Percentiles rank a stretch among this genome's conserved stretches.
Evolutionary conservation across 345 rosid species (phyloP).

Genomic region (Mangifera indica): DNA sequence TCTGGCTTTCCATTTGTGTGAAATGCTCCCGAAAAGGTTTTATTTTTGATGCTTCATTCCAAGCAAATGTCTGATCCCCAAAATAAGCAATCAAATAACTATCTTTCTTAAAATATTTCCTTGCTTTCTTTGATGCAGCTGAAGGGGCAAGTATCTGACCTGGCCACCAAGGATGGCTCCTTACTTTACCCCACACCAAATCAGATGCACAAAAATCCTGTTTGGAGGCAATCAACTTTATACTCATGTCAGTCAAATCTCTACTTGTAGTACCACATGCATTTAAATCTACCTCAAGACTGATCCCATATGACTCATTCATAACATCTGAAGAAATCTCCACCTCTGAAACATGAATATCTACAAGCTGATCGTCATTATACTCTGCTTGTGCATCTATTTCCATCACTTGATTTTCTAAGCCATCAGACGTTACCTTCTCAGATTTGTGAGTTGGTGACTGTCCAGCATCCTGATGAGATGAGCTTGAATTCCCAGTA

Average conservation of each 20-base stretch:
- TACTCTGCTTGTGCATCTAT: constrained; percentile 16
- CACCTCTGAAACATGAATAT: not conserved
- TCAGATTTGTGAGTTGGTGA: not conserved
- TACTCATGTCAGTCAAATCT: constrained; percentile 7
- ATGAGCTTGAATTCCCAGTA: not conserved
- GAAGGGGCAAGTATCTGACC: constrained; percentile 65
- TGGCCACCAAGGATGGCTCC: constrained; percentile 97
- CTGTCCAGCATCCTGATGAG: not conserved
- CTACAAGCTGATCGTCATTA: constrained; percentile 5
- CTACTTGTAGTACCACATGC: constrained; percentile 8
- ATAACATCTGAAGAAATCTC: constrained; percentile 9
- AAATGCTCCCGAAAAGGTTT: constrained; percentile 67
- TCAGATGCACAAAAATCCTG: constrained; percentile 41
- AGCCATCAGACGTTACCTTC: constrained; percentile 8
- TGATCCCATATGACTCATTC: constrained; percentile 8
- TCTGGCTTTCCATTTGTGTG: constrained; percentile 61
- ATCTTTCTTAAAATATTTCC: constrained; percentile 55
- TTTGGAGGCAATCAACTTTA: constrained; percentile 9
- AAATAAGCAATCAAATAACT: constrained; percentile 59
- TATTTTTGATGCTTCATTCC: constrained; percentile 58
- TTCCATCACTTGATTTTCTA: constrained; percentile 26
- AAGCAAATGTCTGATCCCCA: constrained; percentile 73
- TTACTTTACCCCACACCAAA: constrained; percentile 88
- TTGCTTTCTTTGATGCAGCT: constrained; percentile 53
- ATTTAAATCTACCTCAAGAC: constrained; percentile 27